Percentiles rank a stretch among this genome's conserved stretches.
Conservation (phyloP, 495 filamentous ascomycete genomes). For the Oidiodendron maius region DNA sequence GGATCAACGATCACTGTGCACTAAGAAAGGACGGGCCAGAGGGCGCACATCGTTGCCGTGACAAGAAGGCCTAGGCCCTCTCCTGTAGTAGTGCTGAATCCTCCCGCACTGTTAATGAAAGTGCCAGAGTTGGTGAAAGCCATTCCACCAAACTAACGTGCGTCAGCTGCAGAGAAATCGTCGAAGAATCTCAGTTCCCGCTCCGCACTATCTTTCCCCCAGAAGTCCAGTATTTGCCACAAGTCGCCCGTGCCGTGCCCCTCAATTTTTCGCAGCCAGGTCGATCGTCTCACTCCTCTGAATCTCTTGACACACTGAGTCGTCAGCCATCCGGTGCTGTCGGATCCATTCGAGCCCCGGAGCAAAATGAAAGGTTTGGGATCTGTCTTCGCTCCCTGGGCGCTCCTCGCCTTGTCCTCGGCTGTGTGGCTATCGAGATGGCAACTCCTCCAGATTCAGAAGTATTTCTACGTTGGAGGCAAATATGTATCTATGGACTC, state of each 20-base stretch:
- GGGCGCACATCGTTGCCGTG: not conserved
- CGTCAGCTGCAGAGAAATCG: too few species aligned
- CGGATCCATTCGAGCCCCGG: too few species aligned
- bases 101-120: too few species aligned
- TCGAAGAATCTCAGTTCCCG: too few species aligned
- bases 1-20: not conserved
- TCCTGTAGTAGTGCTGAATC: too few species aligned
- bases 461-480: conserved; percentile 46
- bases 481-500: conserved; percentile 28
- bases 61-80: not conserved
- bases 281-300: not conserved
- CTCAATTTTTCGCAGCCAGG: too few species aligned
- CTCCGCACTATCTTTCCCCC: too few species aligned
- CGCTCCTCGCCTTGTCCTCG: too few species aligned
- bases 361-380: not conserved
- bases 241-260: too few species aligned
- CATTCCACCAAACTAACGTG: too few species aligned
- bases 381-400: not conserved
- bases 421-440: not conserved
- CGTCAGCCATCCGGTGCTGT: not conserved
- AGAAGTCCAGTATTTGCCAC: too few species aligned
- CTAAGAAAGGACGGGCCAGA: not conserved
- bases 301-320: not conserved
- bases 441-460: not conserved
- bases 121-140: too few species aligned